Conservation (phyloP, 1,139 yeast species). For the Hyphopichia burtonii region DNA sequence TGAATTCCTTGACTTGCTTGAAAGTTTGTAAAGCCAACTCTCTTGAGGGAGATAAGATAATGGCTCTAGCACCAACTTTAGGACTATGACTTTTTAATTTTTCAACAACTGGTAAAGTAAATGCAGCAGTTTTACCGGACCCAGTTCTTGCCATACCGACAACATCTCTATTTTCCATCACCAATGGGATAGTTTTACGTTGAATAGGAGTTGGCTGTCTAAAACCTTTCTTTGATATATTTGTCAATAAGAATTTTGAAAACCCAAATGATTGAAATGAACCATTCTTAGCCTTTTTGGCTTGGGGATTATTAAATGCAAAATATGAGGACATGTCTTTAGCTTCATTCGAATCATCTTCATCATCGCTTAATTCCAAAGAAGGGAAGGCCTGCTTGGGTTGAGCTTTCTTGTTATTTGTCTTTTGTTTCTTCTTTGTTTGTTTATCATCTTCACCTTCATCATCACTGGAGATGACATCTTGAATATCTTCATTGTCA, state of each 20-base stretch:
- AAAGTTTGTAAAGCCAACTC: constrained; percentile 91
- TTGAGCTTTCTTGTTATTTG: constrained; percentile 8
- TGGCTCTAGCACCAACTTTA: constrained; percentile 80
- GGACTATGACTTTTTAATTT: constrained; percentile 80
- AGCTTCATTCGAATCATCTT: constrained; percentile 38
- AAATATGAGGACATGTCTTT: constrained; percentile 44
- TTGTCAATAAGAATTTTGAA: constrained; percentile 65
- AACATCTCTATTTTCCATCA: constrained; percentile 85
- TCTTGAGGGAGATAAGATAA: constrained; percentile 87
- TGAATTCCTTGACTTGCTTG: constrained; percentile 85
- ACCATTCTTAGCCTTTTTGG: constrained; percentile 72
- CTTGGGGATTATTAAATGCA: constrained; percentile 41
- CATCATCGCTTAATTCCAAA: constrained; percentile 68
- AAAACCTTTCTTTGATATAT: constrained; percentile 82
- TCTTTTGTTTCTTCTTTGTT: constrained; percentile 20
- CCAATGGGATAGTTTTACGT: constrained; percentile 88
- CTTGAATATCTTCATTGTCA: constrained; percentile 47
- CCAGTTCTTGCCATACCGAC: constrained; percentile 99
- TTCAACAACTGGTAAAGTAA: constrained; percentile 89
- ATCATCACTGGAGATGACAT: constrained; percentile 57
- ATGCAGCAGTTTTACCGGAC: constrained; percentile 98
- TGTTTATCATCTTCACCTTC: constrained; percentile 20
- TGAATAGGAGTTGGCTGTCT: constrained; percentile 98
- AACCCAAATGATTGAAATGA: constrained; percentile 90
- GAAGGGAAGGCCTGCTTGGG: constrained; percentile 48